Evolutionary conservation across 1,139 yeast species (phyloP).

Genomic region (Magnusiomyces sp.): DNA sequence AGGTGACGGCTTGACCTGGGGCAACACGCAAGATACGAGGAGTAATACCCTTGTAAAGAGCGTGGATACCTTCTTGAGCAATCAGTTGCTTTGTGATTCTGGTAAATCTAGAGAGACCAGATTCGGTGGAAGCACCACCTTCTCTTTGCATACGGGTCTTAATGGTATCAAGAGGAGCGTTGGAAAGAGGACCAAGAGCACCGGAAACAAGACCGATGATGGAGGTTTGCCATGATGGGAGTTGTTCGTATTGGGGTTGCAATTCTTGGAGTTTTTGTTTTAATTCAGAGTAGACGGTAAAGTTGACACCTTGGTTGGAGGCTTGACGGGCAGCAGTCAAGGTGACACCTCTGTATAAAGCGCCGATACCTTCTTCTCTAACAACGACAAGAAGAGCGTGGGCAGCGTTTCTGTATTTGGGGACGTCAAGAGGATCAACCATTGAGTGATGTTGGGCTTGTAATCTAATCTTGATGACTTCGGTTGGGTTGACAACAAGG

Average conservation of each 20-base stretch:
- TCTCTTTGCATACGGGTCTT: slow-evolving; percentile 96
- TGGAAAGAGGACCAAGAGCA: slow-evolving; percentile 95
- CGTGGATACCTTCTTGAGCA: slow-evolving; percentile 80
- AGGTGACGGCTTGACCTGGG: slow-evolving; percentile 98
- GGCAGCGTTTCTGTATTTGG: slow-evolving; percentile 87
- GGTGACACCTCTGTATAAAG: slow-evolving; percentile 89
- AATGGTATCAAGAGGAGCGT: slow-evolving; percentile 95
- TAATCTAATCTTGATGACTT: slow-evolving; percentile 89
- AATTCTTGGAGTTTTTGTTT: slow-evolving; percentile 57
- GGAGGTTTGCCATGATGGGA: slow-evolving; percentile 94
- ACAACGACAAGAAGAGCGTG: slow-evolving; percentile 82
- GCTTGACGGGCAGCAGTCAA: slow-evolving; percentile 98
- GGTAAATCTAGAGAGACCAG: slow-evolving; percentile 65
- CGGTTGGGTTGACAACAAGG: slow-evolving; percentile 91
- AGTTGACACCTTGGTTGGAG: slow-evolving; percentile 96
- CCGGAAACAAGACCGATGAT: slow-evolving; percentile 86
- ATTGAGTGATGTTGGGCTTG: slow-evolving; percentile 93
- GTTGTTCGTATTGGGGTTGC: slow-evolving; percentile 47
- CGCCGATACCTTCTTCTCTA: slow-evolving; percentile 83
- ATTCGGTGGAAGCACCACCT: slow-evolving; percentile 56
- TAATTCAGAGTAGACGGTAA: slow-evolving; percentile 85
- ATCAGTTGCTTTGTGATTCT: slow-evolving; percentile 76
- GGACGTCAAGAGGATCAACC: slow-evolving; percentile 69
- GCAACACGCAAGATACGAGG: slow-evolving; percentile 99
- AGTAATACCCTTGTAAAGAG: slow-evolving; percentile 92